Evolutionary conservation across 2,329 filamentous ascomycete genomes (phyloP).

Genomic region (Trichothecium roseum): DNA sequence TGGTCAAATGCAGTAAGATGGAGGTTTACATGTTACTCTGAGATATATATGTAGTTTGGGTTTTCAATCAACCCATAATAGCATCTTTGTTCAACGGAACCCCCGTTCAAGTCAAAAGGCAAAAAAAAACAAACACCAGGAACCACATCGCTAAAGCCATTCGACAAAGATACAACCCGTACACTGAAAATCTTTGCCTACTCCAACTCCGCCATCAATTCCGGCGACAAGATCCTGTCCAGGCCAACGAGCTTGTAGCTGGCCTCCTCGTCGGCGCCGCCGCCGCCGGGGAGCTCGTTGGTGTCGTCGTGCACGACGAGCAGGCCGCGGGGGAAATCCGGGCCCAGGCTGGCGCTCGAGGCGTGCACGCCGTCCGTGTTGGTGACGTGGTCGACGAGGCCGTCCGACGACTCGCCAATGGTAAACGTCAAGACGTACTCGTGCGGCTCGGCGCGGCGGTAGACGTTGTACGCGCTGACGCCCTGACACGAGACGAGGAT

Average conservation of each 20-base stretch:
- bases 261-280: slow-evolving; percentile 29
- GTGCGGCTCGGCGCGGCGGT: slow-evolving; percentile 36
- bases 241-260: slow-evolving; percentile 40
- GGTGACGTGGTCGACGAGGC: slow-evolving; percentile 35
- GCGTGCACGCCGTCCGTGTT: slow-evolving; percentile 43
- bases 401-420: slow-evolving; percentile 27
- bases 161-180: too few species aligned
- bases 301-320: slow-evolving; percentile 43
- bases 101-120: too few species aligned
- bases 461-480: slow-evolving; percentile 41
- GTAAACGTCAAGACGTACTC: slow-evolving; percentile 38
- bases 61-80: too few species aligned
- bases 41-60: too few species aligned
- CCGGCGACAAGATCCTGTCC: slow-evolving; percentile 24
- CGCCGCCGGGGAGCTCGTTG: slow-evolving; percentile 35
- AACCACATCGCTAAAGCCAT: too few species aligned
- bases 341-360: slow-evolving; percentile 30
- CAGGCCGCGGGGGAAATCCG: slow-evolving; percentile 30
- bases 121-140: too few species aligned
- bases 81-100: too few species aligned
- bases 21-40: too few species aligned
- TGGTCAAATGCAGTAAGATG: too few species aligned
- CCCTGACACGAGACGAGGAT: slow-evolving; percentile 42
- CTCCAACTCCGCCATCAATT: slow-evolving; percentile 10
- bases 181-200: too few species aligned